These are phyloP conservation scores for Amorphotheca resinae DNA, from an alignment of 495 filamentous ascomycete genomes.

Conservation along the genomic window DNA sequence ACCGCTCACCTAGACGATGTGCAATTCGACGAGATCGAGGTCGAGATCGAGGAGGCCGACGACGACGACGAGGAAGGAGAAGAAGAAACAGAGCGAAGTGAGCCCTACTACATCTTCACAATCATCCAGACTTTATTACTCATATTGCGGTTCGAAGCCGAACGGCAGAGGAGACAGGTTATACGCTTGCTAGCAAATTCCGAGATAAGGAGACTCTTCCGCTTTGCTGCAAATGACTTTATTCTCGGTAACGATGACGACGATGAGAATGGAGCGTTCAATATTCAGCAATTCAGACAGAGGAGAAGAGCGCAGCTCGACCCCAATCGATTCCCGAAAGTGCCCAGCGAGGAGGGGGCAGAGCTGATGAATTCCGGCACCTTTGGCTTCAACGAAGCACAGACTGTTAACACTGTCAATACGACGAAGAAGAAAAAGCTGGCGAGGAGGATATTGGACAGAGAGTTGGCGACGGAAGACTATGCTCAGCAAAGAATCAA, in stretches of 20 bases:
- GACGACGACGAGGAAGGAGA: constrained; percentile 3
- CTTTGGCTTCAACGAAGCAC: constrained; percentile 54
- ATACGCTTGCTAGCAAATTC: constrained; percentile 15
- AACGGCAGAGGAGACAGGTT: constrained; percentile 12
- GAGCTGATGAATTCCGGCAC: constrained; percentile 67
- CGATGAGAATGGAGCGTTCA: constrained; percentile 31
- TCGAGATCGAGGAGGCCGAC: constrained; percentile 9
- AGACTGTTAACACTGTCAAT: constrained; percentile 28
- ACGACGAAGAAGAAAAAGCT: constrained; percentile 47
- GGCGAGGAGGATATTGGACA: constrained; percentile 55
- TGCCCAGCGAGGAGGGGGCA: constrained; percentile 63
- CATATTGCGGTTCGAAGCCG: constrained; percentile 15
- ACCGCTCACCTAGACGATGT: constrained; percentile 1
- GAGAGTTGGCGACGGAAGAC: constrained; percentile 59
- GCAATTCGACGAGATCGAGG: constrained; percentile 6
- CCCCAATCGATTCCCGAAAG: constrained; percentile 48
- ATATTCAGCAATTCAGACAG: constrained; percentile 24
- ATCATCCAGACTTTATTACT: constrained; percentile 14
- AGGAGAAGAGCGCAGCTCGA: constrained; percentile 24
- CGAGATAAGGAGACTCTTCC: constrained; percentile 17
- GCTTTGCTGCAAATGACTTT: constrained; percentile 22
- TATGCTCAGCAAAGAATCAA: constrained; percentile 38
- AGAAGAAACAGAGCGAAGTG: constrained; percentile 16
- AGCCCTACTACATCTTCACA: constrained; percentile 8
- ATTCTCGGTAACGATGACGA: constrained; percentile 31